Conservation (phyloP, 495 filamentous ascomycete species). For the Evernia prunastri region DNA sequence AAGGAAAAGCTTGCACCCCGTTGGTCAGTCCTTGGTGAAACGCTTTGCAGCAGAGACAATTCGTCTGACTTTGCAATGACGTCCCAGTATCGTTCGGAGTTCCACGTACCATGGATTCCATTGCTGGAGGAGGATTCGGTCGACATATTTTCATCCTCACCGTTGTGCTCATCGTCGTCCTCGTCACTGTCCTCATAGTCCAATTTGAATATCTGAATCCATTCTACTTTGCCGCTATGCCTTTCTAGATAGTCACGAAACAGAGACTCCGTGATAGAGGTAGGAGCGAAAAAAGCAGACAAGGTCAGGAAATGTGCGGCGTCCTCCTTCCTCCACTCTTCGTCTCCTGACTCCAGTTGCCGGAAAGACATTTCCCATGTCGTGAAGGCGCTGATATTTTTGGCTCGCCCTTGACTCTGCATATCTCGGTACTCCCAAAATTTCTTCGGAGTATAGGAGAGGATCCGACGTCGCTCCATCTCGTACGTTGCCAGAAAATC, state of each 20-base stretch:
- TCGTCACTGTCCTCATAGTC: not conserved
- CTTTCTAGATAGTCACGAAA: not conserved
- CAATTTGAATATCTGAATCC: not conserved
- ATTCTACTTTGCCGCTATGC: not conserved
- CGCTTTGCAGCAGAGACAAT: not conserved
- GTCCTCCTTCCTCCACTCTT: not conserved
- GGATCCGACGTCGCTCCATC: not conserved
- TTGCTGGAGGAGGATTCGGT: not conserved
- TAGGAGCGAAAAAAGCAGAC: not conserved
- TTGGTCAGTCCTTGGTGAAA: not conserved
- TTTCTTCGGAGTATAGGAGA: not conserved
- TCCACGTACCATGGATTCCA: not conserved
- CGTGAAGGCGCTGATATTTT: not conserved
- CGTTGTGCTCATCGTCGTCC: not conserved
- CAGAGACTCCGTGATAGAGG: not conserved
- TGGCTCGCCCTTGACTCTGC: not conserved
- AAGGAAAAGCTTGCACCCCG: not conserved
- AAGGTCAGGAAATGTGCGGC: not conserved
- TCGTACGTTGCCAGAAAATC: not conserved
- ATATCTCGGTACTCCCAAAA: slow-evolving; percentile 2
- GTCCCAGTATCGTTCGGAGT: not conserved
- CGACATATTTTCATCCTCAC: not conserved
- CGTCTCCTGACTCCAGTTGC: not conserved
- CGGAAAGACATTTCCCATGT: slow-evolving; percentile 11
- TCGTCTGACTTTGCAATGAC: not conserved